A percentile compares a stretch with the other conserved stretches of the same genome.
Conservation (phyloP, 352 stramenopile species). For the Phytopythium ostracodes region DNA sequence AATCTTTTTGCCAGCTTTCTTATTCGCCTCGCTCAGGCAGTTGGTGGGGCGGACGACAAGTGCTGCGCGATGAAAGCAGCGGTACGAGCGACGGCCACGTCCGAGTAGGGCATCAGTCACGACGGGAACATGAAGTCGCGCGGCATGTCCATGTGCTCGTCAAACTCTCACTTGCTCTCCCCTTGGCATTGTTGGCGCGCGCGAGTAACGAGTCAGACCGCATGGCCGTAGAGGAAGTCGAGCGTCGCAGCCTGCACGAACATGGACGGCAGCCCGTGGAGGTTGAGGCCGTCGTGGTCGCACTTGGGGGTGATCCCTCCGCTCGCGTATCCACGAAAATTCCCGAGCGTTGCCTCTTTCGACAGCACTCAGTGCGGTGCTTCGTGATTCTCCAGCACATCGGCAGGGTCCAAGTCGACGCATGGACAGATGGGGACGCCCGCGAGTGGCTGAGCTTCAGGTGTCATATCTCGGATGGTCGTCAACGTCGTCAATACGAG, state of each 20-base stretch:
- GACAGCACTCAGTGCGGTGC: constrained; percentile 20
- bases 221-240: constrained; percentile 28
- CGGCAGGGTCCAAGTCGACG: constrained; percentile 8
- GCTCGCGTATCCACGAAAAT: constrained; percentile 6
- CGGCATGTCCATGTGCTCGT: constrained; percentile 24
- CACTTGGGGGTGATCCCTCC: neutral
- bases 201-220: constrained; percentile 19
- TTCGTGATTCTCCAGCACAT: neutral
- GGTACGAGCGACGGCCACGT: constrained; percentile 15
- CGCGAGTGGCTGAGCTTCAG: constrained; percentile 11
- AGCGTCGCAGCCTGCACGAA: constrained; percentile 29
- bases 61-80: constrained; percentile 18
- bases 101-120: constrained; percentile 23
- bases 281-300: constrained; percentile 17
- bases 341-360: neutral
- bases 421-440: constrained; percentile 14
- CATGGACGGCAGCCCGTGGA: constrained; percentile 26
- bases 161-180: constrained; percentile 21
- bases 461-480: neutral
- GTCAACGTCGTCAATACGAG: constrained; percentile 17
- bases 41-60: constrained; percentile 1
- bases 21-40: neutral
- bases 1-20: neutral
- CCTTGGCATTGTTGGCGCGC: constrained; percentile 10
- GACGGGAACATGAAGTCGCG: constrained; percentile 31